Percentiles rank a stretch among this genome's conserved stretches.
These are phyloP conservation scores for Calamus simplicifolius DNA, from an alignment of 176 grass and related monocot genomes.

Conservation along the genomic window DNA sequence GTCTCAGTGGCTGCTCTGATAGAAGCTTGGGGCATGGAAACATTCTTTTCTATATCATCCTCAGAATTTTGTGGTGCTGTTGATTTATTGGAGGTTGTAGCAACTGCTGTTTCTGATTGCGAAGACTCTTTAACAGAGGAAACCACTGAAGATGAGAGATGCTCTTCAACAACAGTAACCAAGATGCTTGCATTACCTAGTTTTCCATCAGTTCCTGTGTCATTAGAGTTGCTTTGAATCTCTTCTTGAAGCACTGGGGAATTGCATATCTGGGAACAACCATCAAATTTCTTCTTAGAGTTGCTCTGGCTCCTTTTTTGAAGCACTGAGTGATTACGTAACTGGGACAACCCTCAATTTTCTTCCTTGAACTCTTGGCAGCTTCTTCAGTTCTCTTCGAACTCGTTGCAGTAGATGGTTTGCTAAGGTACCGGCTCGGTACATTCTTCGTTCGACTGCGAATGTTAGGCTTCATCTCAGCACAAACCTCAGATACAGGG, in stretches of 20 bases:
- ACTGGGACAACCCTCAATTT: constrained; percentile 23
- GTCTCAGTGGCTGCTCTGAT: constrained; percentile 1
- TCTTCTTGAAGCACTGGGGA: not conserved
- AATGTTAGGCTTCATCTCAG: constrained; percentile 40
- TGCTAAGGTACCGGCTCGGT: constrained; percentile 66
- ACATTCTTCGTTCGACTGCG: constrained; percentile 35
- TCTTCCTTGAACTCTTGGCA: constrained; percentile 9
- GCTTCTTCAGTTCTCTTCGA: constrained; percentile 24
- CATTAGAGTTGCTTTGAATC: not conserved
- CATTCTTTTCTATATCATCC: constrained; percentile 10
- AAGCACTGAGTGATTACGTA: constrained; percentile 4
- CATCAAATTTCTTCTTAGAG: constrained; percentile 18
- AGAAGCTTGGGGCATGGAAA: not conserved
- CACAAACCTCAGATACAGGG: constrained; percentile 24
- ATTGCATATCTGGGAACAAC: constrained; percentile 22
- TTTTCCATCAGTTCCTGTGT: not conserved
- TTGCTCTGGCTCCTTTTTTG: not conserved
- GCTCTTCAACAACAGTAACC: constrained; percentile 2
- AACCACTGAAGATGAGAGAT: not conserved
- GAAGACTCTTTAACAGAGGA: not conserved
- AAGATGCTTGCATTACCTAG: not conserved
- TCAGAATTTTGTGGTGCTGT: not conserved
- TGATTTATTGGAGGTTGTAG: not conserved
- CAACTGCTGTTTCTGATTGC: not conserved
- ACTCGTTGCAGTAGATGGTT: constrained; percentile 3